Evolutionary conservation across 2,329 filamentous ascomycete genomes (phyloP).

Genomic region (Paraphoma chrysanthemicola): DNA sequence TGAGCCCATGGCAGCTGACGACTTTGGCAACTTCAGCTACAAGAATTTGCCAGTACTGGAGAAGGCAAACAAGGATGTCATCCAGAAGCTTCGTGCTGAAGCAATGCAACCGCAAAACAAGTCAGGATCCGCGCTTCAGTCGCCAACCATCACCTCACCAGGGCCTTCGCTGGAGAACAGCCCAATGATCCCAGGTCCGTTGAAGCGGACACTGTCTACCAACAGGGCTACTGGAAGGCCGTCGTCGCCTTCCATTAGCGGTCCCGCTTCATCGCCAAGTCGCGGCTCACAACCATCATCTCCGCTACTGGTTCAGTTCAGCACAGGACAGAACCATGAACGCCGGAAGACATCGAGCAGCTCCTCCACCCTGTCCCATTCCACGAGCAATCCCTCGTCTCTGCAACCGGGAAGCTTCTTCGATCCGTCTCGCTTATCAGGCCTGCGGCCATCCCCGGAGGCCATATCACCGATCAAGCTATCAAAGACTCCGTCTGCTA

Average conservation of each 20-base stretch:
- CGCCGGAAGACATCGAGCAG: constrained; percentile 92
- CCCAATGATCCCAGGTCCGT: constrained; percentile 77
- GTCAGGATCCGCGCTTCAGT: constrained; percentile 48
- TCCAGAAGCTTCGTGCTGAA: constrained; percentile 92
- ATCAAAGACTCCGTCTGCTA: constrained; percentile 52
- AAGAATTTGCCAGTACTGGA: constrained; percentile 97
- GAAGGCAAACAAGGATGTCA: constrained; percentile 98
- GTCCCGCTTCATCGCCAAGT: constrained; percentile 85
- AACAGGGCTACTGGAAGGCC: constrained; percentile 76
- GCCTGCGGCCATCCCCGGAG: constrained; percentile 58
- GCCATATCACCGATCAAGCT: constrained; percentile 63
- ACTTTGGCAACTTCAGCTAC: constrained; percentile 96
- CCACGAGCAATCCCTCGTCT: constrained; percentile 66
- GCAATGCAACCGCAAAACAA: constrained; percentile 76
- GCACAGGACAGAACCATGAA: constrained; percentile 81
- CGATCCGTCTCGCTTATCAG: constrained; percentile 70
- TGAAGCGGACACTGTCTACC: constrained; percentile 83
- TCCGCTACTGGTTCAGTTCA: constrained; percentile 95
- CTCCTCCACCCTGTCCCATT: constrained; percentile 82
- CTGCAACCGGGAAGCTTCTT: constrained; percentile 75
- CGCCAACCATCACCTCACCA: constrained; percentile 58
- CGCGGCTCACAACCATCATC: constrained; percentile 84
- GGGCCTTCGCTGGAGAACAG: constrained; percentile 81
- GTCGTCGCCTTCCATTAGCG: constrained; percentile 83
- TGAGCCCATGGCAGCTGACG: constrained; percentile 86